phyloP scores from a whole-genome alignment of 2,329 filamentous ascomycete species.

The Teratosphaeriaceae sp. region DNA sequence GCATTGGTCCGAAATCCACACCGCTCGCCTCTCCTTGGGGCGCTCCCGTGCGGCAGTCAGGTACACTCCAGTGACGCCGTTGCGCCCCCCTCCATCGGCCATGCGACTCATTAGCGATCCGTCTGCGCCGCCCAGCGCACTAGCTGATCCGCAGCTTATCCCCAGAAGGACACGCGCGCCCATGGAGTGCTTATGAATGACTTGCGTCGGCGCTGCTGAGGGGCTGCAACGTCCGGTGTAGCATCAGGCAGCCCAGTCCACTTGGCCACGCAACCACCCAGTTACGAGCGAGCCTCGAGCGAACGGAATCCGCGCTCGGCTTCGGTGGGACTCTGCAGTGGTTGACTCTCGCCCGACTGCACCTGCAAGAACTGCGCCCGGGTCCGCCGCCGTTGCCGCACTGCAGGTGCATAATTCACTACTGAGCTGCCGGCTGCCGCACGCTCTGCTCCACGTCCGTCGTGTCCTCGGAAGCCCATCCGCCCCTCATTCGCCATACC shows the following conservation, averaged over 20 bases:
- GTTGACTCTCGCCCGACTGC: background rate
- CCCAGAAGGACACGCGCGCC: background rate
- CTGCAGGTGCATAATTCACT: background rate
- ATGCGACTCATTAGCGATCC: slow-evolving; percentile 5
- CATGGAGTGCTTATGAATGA: background rate
- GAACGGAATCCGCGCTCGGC: background rate
- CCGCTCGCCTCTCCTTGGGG: background rate
- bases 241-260: background rate
- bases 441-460: background rate
- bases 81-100: background rate
- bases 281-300: background rate
- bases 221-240: background rate
- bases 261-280: background rate
- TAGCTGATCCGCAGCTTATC: slow-evolving; percentile 2
- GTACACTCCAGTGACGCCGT: slow-evolving; percentile 1
- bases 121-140: background rate
- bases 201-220: background rate
- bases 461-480: background rate
- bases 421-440: background rate
- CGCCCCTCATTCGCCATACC: slow-evolving; percentile 5
- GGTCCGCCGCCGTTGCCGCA: background rate
- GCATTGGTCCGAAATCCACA: background rate
- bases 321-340: background rate
- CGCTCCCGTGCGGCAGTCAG: background rate
- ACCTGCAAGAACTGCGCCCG: background rate